A percentile compares a stretch with the other conserved stretches of the same genome.
Conservation (phyloP, 805 yeast species). For the Yamadazyma ubonensis region DNA sequence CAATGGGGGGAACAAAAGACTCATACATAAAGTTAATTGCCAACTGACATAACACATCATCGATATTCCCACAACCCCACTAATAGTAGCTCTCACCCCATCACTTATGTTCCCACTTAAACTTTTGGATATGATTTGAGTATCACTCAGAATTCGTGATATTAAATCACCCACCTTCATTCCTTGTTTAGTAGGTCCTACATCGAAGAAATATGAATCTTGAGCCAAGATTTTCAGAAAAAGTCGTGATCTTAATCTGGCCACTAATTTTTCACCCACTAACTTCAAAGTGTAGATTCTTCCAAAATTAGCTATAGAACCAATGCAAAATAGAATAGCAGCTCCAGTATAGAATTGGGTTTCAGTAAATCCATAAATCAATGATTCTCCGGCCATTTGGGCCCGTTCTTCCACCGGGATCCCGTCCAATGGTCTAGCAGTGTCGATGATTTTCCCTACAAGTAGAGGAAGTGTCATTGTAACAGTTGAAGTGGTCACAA, state of each 20-base stretch:
- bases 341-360: slow-evolving; percentile 63
- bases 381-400: slow-evolving; percentile 3
- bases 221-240: slow-evolving; percentile 76
- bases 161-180: slow-evolving; percentile 87
- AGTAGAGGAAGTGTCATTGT: slow-evolving; percentile 79
- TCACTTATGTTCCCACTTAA: slow-evolving; percentile 88
- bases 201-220: slow-evolving; percentile 87
- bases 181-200: slow-evolving; percentile 50
- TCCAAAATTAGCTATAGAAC: slow-evolving; percentile 78
- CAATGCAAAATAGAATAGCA: slow-evolving; percentile 62
- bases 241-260: slow-evolving; percentile 74
- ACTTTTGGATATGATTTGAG: slow-evolving; percentile 82
- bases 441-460: slow-evolving; percentile 84
- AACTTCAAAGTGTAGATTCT: slow-evolving; percentile 72
- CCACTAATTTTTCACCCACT: slow-evolving; percentile 85
- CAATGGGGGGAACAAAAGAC: slow-evolving; percentile 78
- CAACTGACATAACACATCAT: slow-evolving; percentile 90
- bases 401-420: neutral
- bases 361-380: slow-evolving; percentile 56
- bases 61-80: slow-evolving; percentile 81
- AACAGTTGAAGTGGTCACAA: slow-evolving; percentile 71
- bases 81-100: slow-evolving; percentile 80
- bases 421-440: slow-evolving; percentile 40
- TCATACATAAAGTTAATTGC: slow-evolving; percentile 79
- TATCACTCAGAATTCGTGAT: slow-evolving; percentile 83